Evolutionary conservation across 1,284 basidiomycete genomes (phyloP), one percentile per base, ranked within the genome.

Genomic region (Fomes fomentarius): DNA sequence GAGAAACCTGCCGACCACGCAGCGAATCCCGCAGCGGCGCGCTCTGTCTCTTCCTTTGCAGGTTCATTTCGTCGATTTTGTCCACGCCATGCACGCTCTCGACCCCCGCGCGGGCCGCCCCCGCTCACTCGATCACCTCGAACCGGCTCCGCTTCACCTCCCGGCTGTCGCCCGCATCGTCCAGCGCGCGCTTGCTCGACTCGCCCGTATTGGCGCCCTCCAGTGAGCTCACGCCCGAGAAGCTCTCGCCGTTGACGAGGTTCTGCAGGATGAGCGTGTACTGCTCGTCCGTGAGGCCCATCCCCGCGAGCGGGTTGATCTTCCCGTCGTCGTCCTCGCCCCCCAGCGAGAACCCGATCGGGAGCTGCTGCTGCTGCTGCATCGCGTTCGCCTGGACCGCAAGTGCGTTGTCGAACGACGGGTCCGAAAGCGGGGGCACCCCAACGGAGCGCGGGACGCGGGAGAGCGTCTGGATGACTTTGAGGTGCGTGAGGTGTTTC

Each of bases 401-500:
- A 40, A 83, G 74, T 28, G 81, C 81, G 58, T 83, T 76, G 62
- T 85, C 79, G 63, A 91, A 82, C 2, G 76, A 72, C 47, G 74
- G 67, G 64, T 90, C 88, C 12, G 83, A 83, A 19, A 89, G 74
- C 2, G 87, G 85, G 0, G 91, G 86, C 19, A 89, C 78, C 8
- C 89, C 89, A n/a, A 91, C 73, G 1, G 83, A 79, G 19, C 88
- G 81, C 2, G 90, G 85, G 22, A 94, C 72, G 59, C 81, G 81
- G 38, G 86, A 82, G 74, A 94, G 84, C 67, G 89, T 83, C 71
- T 94, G 91, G 61, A 96, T 93, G 43, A 90, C 87, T 71, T 95
- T 96, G 60, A 97, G 84, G 68, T 98, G 95, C 74, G 89, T 89
- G 33, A 98, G 77, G 68, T 98, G 95, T 84, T 96, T 96, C 86